Evolutionary conservation across 805 yeast species (phyloP).

Genomic region (Myxozyma udenii): DNA sequence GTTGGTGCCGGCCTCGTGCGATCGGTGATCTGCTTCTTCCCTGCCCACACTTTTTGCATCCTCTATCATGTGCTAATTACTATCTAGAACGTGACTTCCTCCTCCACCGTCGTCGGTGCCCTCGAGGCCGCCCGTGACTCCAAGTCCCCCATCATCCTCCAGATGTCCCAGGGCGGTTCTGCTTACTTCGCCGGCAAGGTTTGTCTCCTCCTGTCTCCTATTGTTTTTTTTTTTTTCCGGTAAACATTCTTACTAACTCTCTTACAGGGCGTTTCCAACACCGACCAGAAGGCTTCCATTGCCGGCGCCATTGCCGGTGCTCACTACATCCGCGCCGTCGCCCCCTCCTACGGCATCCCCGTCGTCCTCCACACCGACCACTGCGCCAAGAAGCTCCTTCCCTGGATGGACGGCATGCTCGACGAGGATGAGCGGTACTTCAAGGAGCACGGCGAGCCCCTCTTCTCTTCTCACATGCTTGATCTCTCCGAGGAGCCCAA

Average conservation of each 20-base stretch:
- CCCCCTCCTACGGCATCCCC: slow-evolving; percentile 95
- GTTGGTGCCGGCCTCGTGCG: too few relatives aligned
- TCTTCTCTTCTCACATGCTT: slow-evolving; percentile 98
- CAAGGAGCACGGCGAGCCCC: slow-evolving; percentile 83
- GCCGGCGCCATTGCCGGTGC: slow-evolving; percentile 96
- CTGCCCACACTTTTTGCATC: not conserved
- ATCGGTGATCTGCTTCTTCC: not conserved
- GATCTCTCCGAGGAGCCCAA: slow-evolving; percentile 96
- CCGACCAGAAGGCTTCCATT: slow-evolving; percentile 89
- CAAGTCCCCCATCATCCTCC: slow-evolving; percentile 92
- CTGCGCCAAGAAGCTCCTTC: slow-evolving; percentile 96
- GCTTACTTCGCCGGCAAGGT: slow-evolving; percentile 98
- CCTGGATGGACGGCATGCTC: slow-evolving; percentile 98
- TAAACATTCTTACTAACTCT: not conserved
- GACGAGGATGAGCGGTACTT: slow-evolving; percentile 93
- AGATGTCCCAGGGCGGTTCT: slow-evolving; percentile 98
- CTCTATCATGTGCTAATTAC: not conserved
- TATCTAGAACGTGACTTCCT: slow-evolving; percentile 77
- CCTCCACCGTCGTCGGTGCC: slow-evolving; percentile 95
- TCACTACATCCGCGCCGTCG: slow-evolving; percentile 93
- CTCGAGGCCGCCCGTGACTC: slow-evolving; percentile 95
- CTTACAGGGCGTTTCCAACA: slow-evolving; percentile 74
- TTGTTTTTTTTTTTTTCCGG: not conserved
- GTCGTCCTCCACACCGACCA: slow-evolving; percentile 94
- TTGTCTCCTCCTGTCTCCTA: not conserved